Conservation (phyloP, 176 grass and related monocot genomes). For the Eremochloa ophiuroides region DNA sequence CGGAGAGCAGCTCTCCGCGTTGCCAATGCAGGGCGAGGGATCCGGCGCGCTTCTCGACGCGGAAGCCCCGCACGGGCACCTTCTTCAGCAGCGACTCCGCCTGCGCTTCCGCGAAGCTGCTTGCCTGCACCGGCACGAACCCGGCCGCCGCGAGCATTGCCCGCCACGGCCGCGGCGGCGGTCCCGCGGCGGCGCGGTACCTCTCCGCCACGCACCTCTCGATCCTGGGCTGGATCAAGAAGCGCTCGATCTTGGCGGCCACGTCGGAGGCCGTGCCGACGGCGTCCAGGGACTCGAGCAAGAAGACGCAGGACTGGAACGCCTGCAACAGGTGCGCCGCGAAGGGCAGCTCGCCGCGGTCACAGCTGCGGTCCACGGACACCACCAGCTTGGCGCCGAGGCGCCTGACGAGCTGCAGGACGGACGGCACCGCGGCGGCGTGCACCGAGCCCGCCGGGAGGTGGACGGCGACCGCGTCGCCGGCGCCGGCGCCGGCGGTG, state of each 20-base stretch:
- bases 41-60: constrained; percentile 56
- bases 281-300: constrained; percentile 75
- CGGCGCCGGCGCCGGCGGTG: constrained; percentile 20
- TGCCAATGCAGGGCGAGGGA: constrained; percentile 76
- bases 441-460: constrained; percentile 48
- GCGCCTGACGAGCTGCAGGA: constrained; percentile 56
- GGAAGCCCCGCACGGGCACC: constrained; percentile 66
- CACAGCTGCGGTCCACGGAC: constrained; percentile 55
- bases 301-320: constrained; percentile 53
- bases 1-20: constrained; percentile 43
- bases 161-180: constrained; percentile 53
- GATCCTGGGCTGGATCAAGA: constrained; percentile 60
- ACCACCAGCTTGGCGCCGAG: constrained; percentile 63
- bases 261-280: constrained; percentile 43
- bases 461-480: constrained; percentile 63
- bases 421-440: constrained; percentile 33
- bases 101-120: constrained; percentile 67
- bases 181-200: constrained; percentile 26
- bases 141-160: constrained; percentile 53
- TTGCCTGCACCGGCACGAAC: constrained; percentile 67
- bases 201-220: constrained; percentile 41
- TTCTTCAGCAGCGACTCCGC: constrained; percentile 69
- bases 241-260: constrained; percentile 59
- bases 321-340: constrained; percentile 52
- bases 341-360: constrained; percentile 56